These are phyloP conservation scores for Nemania sp. DNA, from an alignment of 2,329 filamentous ascomycete genomes.

Conservation along the genomic window DNA sequence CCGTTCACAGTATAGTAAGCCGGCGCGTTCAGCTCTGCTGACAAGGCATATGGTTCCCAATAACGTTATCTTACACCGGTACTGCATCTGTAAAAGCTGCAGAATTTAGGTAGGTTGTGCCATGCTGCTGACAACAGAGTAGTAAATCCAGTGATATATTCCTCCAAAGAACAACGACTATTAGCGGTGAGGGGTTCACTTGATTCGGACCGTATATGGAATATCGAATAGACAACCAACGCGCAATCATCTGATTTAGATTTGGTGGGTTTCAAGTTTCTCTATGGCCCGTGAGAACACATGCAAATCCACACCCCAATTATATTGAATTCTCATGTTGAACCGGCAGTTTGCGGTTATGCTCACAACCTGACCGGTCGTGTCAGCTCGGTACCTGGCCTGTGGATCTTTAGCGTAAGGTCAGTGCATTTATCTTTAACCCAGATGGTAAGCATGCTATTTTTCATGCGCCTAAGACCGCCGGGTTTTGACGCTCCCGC, in stretches of 20 bases:
- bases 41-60: not conserved
- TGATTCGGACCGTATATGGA: not conserved
- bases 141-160: not conserved
- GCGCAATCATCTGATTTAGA: not conserved
- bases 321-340: constrained; percentile 7
- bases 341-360: constrained; percentile 4
- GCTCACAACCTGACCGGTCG: constrained; percentile 10
- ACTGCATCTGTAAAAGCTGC: constrained; percentile 2
- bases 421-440: not conserved
- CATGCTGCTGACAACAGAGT: not conserved
- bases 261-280: not conserved
- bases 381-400: constrained; percentile 10
- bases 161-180: not conserved
- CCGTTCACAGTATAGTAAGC: constrained; percentile 1
- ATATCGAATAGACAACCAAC: not conserved
- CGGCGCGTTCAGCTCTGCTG: not conserved
- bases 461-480: not conserved
- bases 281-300: not conserved
- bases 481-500: not conserved
- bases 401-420: constrained; percentile 11
- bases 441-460: not conserved
- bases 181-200: not conserved
- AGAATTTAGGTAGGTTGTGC: not conserved
- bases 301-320: constrained; percentile 4
- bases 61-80: not conserved